Percentiles rank a stretch among this genome's conserved stretches.
These are phyloP conservation scores for Centrapalus pauciflorus DNA, from an alignment of 129 eudicot genomes.

Conservation along the genomic window DNA sequence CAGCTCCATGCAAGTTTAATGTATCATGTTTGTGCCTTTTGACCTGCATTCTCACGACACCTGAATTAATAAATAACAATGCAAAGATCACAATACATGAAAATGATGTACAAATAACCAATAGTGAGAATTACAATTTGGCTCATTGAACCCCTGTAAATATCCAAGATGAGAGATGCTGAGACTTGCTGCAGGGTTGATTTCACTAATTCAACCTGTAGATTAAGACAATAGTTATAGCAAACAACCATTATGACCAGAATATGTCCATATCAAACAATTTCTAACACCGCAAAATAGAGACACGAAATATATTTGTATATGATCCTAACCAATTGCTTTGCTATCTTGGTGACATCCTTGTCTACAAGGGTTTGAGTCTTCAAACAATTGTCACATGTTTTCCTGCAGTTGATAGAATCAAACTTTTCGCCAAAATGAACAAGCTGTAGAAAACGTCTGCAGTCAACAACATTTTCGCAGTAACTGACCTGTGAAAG, in stretches of 20 bases:
- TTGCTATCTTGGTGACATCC: constrained; percentile 73
- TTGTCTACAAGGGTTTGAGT: constrained; percentile 62
- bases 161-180: constrained; percentile 86
- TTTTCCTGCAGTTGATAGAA: constrained; percentile 58
- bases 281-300: constrained; percentile 3
- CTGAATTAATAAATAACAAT: constrained; percentile 10
- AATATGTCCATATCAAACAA: constrained; percentile 9
- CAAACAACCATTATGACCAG: neutral
- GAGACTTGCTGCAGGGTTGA: constrained; percentile 61
- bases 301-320: constrained; percentile 5
- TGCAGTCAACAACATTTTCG: constrained; percentile 93
- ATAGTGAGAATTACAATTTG: constrained; percentile 59
- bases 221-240: constrained; percentile 9
- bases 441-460: constrained; percentile 88
- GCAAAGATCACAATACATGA: constrained; percentile 12
- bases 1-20: constrained; percentile 86
- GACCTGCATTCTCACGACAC: constrained; percentile 42
- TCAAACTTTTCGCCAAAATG: constrained; percentile 95
- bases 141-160: constrained; percentile 85
- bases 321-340: constrained; percentile 69
- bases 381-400: constrained; percentile 88
- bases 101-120: neutral
- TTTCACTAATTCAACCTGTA: constrained; percentile 85
- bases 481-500: constrained; percentile 83
- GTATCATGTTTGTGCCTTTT: constrained; percentile 77